Base-by-base conservation (phyloP, 257 asterid genomes). In the Coffea eugenioides region DNA sequence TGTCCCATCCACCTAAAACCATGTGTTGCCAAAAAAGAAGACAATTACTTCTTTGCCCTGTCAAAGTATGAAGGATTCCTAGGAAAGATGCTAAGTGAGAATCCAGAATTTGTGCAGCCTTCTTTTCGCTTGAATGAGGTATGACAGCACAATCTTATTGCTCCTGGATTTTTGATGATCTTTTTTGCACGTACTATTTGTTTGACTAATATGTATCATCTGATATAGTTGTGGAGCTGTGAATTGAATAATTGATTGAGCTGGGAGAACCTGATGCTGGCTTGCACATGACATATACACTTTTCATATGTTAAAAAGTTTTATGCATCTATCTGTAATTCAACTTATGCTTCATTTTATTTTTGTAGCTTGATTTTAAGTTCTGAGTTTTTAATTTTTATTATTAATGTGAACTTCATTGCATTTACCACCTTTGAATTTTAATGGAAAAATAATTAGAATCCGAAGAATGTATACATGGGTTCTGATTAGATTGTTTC, bases 1-100 rank as follows among this genome's bases (percentile, higher is more conserved):
- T 95, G 99, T 82, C 98, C 99, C 25, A 86, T 90, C 74, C 99
- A 95, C 91, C 86, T 95, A 87, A 89, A 93, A 89, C 97, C 98
- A 76, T 95, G 99, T 82, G 83, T 84, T 64, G 87, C 75, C 76
- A 90, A 94, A 89, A 95, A 91, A 88, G 99, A 95, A 90, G 97
- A 93, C 81, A 95, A 95, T 85, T 95, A 95, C 85, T 95, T 95
- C 86, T 95, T 95, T 90, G 97, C 99, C 54, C 83, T 95, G 68
- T 93, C 99, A 13, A 95, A 95, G 94, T 95, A 95, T 84, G 96
- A 95, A 82, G 87, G 86, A 41, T 88, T 81, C 78, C 71, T 95
- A 79, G 98, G 92, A 85, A 91, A 91, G 27, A 81, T 86, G 84
- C 82, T 95, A 82, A 70, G 82, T n/a, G 85, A 89, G 79, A 92